phyloP scores from a whole-genome alignment of 2,329 filamentous ascomycete genomes.

The Trichoderma hamatum region DNA sequence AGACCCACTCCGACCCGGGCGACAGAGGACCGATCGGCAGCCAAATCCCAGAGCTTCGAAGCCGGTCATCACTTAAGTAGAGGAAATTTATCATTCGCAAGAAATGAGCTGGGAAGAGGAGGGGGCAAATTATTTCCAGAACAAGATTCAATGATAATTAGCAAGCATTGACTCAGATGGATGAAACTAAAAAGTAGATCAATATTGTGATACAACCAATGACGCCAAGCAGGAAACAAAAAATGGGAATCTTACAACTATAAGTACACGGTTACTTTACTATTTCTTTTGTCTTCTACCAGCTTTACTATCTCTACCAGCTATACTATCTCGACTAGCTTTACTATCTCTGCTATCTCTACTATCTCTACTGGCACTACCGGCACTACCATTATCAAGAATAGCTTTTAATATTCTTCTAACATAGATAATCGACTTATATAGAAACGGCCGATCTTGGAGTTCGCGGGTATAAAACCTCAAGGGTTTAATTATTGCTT shows the following conservation, averaged over 20 bases:
- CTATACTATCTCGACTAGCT: no score
- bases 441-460: not conserved
- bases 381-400: no score
- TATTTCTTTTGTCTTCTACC: no score
- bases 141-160: not conserved
- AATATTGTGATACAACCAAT: not conserved
- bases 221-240: no score
- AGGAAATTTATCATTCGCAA: not conserved
- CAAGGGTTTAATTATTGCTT: not conserved
- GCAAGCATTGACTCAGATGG: not conserved
- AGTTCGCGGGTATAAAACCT: not conserved
- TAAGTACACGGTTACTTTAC: no score
- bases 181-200: not conserved
- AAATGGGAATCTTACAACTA: no score
- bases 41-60: not conserved
- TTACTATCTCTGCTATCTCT: no score
- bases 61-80: not conserved
- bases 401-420: no score
- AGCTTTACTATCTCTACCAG: no score
- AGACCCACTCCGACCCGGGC: constrained; percentile 10
- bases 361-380: no score
- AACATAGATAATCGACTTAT: not conserved
- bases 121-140: not conserved
- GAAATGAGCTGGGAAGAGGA: not conserved
- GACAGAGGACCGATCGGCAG: constrained; percentile 1